These are phyloP conservation scores for Linanthus parryae DNA, from an alignment of 148 eudicot species.

Conservation along the genomic window DNA sequence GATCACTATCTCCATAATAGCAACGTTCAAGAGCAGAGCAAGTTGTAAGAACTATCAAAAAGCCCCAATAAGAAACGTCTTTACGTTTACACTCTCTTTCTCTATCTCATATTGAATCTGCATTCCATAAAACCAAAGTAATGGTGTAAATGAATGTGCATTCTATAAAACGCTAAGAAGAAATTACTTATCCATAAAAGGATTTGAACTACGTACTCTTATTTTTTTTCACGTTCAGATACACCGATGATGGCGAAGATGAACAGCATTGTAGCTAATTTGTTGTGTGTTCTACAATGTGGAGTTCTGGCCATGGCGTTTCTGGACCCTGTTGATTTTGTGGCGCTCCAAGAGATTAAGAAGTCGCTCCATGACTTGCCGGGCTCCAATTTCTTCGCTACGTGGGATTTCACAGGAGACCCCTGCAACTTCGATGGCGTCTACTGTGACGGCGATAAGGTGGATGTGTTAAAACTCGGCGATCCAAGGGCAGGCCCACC, in stretches of 20 bases:
- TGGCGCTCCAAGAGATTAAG: slow-evolving; percentile 57
- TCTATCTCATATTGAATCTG: too few species aligned
- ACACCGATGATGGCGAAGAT: too few species aligned
- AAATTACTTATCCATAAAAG: neutral
- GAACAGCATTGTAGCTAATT: too few species aligned
- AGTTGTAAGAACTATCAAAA: too few species aligned
- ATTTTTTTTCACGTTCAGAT: neutral
- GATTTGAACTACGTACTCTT: neutral
- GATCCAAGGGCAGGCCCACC: slow-evolving; percentile 71
- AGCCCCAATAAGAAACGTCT: too few species aligned
- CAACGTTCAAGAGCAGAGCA: too few species aligned
- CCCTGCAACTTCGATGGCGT: slow-evolving; percentile 78
- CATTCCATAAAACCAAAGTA: too few species aligned
- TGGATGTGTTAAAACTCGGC: slow-evolving; percentile 64
- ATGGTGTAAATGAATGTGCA: too few species aligned
- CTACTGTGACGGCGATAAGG: slow-evolving; percentile 47
- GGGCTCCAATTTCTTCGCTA: slow-evolving; percentile 51
- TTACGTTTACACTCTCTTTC: too few species aligned
- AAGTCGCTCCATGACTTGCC: slow-evolving; percentile 46
- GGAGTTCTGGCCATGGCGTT: slow-evolving; percentile 17
- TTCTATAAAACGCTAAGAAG: too few species aligned
- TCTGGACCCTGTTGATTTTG: slow-evolving; percentile 62
- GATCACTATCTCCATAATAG: too few species aligned
- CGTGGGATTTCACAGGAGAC: slow-evolving; percentile 87
- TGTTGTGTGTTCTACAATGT: slow-evolving; percentile 9